Conservation (phyloP, 1,284 basidiomycete species). For the Ganoderma boninense region DNA sequence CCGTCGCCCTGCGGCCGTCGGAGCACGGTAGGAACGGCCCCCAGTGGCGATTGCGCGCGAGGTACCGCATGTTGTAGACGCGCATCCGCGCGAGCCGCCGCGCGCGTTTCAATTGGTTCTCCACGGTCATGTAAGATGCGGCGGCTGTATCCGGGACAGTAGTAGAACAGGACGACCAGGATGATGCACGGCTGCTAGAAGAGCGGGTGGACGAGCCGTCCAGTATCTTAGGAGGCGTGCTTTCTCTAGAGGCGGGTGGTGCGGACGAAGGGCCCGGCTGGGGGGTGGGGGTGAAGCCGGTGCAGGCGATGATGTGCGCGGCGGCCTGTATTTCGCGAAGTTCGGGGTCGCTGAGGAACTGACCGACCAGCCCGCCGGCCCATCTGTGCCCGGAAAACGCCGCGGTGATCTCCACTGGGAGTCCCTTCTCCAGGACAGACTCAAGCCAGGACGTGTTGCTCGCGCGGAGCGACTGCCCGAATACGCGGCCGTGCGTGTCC, state of each 20-base stretch:
- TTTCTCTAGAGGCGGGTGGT: neutral
- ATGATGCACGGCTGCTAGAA: neutral
- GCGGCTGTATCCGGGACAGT: neutral
- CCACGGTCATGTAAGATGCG: constrained; percentile 24
- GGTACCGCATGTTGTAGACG: constrained; percentile 57
- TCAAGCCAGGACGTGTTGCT: constrained; percentile 37
- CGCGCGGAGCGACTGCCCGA: constrained; percentile 17
- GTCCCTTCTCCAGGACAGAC: constrained; percentile 33
- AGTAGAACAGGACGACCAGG: neutral
- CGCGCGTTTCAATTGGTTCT: constrained; percentile 40
- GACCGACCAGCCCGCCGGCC: constrained; percentile 27
- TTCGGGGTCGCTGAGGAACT: constrained; percentile 21
- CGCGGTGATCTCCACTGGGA: constrained; percentile 32
- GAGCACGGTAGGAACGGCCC: constrained; percentile 49
- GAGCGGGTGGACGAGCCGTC: neutral
- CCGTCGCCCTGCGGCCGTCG: neutral
- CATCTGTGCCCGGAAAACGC: constrained; percentile 32
- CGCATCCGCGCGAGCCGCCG: constrained; percentile 50
- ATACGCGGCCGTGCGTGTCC: constrained; percentile 8
- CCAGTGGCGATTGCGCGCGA: constrained; percentile 51
- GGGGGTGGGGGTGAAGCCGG: constrained; percentile 30
- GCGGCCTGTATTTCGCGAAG: constrained; percentile 29
- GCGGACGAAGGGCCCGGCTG: neutral
- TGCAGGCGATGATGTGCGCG: constrained; percentile 29
- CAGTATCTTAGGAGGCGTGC: neutral